Base-by-base conservation (phyloP, 805 yeast genomes). In the Pichia rugopelliculosa region DNA sequence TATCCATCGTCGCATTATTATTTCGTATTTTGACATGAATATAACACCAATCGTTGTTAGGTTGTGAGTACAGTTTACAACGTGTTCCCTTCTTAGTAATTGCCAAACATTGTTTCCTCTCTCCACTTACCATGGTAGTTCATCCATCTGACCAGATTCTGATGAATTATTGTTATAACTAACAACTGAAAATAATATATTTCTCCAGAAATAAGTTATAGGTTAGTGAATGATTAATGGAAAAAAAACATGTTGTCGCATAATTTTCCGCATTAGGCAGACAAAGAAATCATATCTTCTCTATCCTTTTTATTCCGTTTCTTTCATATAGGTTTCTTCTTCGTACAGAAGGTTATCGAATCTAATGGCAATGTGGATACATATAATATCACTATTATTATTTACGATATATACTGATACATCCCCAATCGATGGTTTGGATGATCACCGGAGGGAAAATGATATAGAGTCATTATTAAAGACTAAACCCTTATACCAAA, bases 401-500 rank as follows among this genome's bases (percentile, higher is more conserved):
- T 10, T 30, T 13, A 22, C n/a, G 15, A 8, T 37, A 15, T 12
- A 20, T 4, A 18, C n/a, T 21, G 26, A 36, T 17, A 30, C 45
- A n/a, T 40, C 36, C 4, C 42, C 48, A 8, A 23, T 40, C 1
- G 12, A 40, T 5, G 12, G 5, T 5, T 41, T 43, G 11, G 22
- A 18, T 3, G 37, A 46, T 34, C 26, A 24, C 3, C 24, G 26
- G 6, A 25, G 18, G 24, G 51, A 40, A 22, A 12, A 21, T 8
- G 34, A 36, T 8, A 12, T 33, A 17, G 23, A 17, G 11, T 25
- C 21, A 12, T 33, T 37, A 30, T 17, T 47, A 9, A 18, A 43
- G 17, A 15, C 47, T 1, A 36, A 44, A 11, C 27, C 50, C 1
- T 46, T 36, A 13, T 55, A 61, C 39, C 55, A 58, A 22, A 56